Evolutionary conservation across 169 alveolate species (phyloP).

Genomic region (Cyclospora cayetanensis): DNA sequence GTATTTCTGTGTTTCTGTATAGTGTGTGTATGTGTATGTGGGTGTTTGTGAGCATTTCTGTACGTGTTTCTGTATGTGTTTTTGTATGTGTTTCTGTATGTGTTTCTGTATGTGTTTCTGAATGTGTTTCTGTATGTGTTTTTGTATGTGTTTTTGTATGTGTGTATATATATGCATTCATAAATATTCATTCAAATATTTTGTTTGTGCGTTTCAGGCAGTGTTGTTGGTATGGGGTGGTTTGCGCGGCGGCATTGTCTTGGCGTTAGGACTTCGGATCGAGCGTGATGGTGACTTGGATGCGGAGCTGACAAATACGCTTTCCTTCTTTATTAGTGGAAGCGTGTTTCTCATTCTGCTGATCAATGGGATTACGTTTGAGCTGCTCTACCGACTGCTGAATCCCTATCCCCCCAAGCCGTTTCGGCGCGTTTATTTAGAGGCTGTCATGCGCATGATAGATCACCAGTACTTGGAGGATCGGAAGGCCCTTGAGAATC

Average conservation of each 20-base stretch:
- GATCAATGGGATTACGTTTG: constrained; percentile 92
- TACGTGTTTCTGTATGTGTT: no score
- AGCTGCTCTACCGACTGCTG: constrained; percentile 82
- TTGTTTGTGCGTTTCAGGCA: background rate
- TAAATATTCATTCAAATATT: no score
- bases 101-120: no score
- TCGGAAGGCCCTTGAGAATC: constrained; percentile 77
- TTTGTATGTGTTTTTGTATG: no score
- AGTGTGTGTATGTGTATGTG: no score
- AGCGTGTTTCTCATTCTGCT: constrained; percentile 89
- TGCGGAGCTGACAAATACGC: constrained; percentile 80
- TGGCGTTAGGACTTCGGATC: constrained; percentile 90
- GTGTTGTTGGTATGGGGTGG: constrained; percentile 93
- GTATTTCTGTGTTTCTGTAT: background rate
- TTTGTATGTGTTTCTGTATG: no score
- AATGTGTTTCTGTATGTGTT: no score
- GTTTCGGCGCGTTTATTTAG: constrained; percentile 86
- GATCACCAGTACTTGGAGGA: constrained; percentile 82
- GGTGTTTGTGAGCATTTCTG: no score
- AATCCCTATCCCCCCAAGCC: constrained; percentile 90
- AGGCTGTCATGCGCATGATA: constrained; percentile 87
- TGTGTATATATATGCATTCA: background rate
- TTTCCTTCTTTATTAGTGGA: constrained; percentile 91
- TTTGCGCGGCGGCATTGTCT: constrained; percentile 92
- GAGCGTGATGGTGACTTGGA: constrained; percentile 86